Base-by-base conservation (phyloP, 768 basidiomycete species). In the Myochromella boudieri region DNA sequence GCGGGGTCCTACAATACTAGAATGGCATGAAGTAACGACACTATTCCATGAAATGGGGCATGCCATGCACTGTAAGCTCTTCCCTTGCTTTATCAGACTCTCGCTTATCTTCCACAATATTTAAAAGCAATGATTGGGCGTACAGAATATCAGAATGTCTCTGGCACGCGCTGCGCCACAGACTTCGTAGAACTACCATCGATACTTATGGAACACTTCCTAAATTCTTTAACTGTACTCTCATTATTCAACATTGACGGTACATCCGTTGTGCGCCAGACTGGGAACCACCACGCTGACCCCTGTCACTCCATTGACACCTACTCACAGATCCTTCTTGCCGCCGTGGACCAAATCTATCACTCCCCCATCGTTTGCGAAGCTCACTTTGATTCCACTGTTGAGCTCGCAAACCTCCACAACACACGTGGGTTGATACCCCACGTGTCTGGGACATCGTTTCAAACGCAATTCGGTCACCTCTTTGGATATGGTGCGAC, bases 41-140 rank as follows among this genome's bases (percentile, higher is more conserved):
- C 70, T 98, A 18, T 97, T 94, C 69, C 97, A 99, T 58, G 97
- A 99, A 69, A 97, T 98, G 93, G 97, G 97, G 1, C 97, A 99
- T 68, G 97, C 97, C 9, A 93, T 99, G 81, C 97, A 99, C 63
- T 99, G 97, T 97, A 60, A 76, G 93, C 75, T 10, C 32, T 22
- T 36, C 44, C 29, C 17, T 18, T 25, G 27, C 15, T 31, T 43
- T 20, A n/a, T n/a, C n/a, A n/a, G n/a, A n/a, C n/a, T n/a, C n/a
- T n/a, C n/a, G n/a, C n/a, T n/a, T n/a, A n/a, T n/a, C n/a, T n/a
- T n/a, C n/a, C n/a, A n/a, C n/a, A n/a, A n/a, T n/a, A n/a, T n/a
- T n/a, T 34, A 12, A 34, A 56, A 98, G 95, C 97, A 1, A 99
- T 99, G 97, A 86, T 98, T 52, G 95, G 95, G 34, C 78, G 91